phyloP scores from a whole-genome alignment of 1,284 basidiomycete species.

The Cerioporus squamosus region DNA sequence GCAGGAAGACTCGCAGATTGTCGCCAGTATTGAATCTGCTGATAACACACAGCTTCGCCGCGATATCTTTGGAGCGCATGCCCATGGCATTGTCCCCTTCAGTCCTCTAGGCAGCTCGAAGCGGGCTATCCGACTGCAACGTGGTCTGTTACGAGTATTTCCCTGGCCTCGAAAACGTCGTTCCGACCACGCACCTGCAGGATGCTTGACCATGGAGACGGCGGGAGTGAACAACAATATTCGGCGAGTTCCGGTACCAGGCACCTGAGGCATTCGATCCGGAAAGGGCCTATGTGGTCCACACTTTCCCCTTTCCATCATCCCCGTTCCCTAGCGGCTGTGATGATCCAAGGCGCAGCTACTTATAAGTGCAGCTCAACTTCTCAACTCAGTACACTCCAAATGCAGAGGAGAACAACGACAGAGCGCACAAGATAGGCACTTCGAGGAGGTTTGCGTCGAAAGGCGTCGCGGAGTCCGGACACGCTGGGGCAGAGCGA shows the following conservation, averaged over 20 bases:
- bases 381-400: too few relatives aligned
- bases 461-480: conserved; percentile 21
- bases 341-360: neutral
- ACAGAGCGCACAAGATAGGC: conserved; percentile 12
- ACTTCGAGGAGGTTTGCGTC: neutral
- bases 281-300: neutral
- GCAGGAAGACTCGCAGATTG: conserved; percentile 4
- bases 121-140: conserved; percentile 9
- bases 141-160: conserved; percentile 10
- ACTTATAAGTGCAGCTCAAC: too few relatives aligned
- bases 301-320: neutral
- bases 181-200: conserved; percentile 2
- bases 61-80: conserved; percentile 10
- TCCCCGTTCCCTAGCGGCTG: neutral
- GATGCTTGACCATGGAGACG: conserved; percentile 1
- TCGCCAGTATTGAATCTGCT: conserved; percentile 8
- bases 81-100: conserved; percentile 16
- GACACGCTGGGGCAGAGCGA: conserved; percentile 13
- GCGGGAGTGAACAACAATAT: neutral
- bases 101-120: neutral
- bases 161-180: neutral
- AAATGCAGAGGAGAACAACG: neutral
- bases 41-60: conserved; percentile 12
- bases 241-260: conserved; percentile 7
- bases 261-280: conserved; percentile 7